Base-by-base conservation (phyloP, 2,329 filamentous ascomycete species). In the Emericellopsis cladophorae region DNA sequence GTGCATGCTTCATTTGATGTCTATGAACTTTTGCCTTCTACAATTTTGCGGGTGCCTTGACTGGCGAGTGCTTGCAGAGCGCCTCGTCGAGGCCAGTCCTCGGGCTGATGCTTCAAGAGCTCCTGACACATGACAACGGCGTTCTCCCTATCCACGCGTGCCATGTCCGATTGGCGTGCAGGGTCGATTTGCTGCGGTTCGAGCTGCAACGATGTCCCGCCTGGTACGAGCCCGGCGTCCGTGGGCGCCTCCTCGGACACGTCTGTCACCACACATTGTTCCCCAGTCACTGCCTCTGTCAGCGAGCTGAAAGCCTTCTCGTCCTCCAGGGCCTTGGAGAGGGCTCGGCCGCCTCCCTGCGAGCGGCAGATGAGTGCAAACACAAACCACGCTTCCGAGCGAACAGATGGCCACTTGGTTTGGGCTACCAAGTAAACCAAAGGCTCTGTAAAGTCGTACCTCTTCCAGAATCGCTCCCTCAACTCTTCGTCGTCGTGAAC, bases 371-470 rank as follows among this genome's bases (percentile, higher is more conserved):
- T 73, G 29, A 81, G 64, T 3, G 77, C 77, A 40, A 79, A 65
- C 6, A 77, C 67, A 46, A 81, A 80, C 68, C 76, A 74, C 3
- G 70, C 66, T 51, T 81, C 77, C 32, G 74, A 76, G 15, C 72
- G 65, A 3, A 81, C 60, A 2, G 70, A 62, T 0, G 74, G 72
- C 65, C 75, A 81, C 46, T 74, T 77, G 4, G 55, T 58, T 50
- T 81, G 76, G 2, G 62, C 67, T 21, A 77, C 60, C 22, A 81
- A 64, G 48, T 68, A 74, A 1, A 64, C 51, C 7, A 81, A 59
- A 0, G 66, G 58, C 7, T 57, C 51, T 12, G 55, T 49, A 11
- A 76, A 52, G 16, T 59, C 45, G 50, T 76, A 69, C 21, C 52
- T 53, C 1, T 51, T 41, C 53, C 75, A 74, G 51, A 77, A 76